Evolutionary conservation across 1,139 yeast species (phyloP).

Genomic region (Pichiaceae sp.): DNA sequence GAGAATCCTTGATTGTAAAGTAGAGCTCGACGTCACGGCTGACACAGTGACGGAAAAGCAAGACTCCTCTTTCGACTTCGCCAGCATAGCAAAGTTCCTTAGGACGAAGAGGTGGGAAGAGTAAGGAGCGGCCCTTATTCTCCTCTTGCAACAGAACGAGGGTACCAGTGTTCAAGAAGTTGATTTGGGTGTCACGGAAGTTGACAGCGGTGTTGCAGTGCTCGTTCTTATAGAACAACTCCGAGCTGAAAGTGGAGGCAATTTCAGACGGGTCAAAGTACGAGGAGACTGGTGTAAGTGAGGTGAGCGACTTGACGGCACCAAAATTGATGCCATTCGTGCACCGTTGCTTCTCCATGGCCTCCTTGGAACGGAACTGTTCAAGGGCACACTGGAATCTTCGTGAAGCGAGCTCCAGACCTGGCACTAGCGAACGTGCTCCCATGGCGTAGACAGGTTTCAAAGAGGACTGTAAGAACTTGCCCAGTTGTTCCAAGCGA

Average conservation of each 20-base stretch:
- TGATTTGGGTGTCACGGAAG: conserved; percentile 11
- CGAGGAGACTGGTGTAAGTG: conserved; percentile 14
- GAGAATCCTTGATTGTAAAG: conserved; percentile 4
- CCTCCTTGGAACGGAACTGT: conserved; percentile 14
- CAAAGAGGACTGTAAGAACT: conserved; percentile 18
- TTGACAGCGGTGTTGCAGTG: conserved; percentile 13
- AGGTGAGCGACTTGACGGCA: conserved; percentile 16
- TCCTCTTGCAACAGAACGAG: conserved; percentile 17
- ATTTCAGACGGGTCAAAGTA: conserved; percentile 7
- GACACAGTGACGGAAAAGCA: conserved; percentile 13
- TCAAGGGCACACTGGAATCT: conserved; percentile 11
- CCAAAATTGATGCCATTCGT: conserved; percentile 9
- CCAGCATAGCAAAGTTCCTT: conserved; percentile 18
- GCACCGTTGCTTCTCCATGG: conserved; percentile 11
- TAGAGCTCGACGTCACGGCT: conserved; percentile 12
- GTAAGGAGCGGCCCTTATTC: conserved; percentile 22
- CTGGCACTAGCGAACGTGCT: conserved; percentile 14
- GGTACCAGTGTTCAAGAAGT: conserved; percentile 9
- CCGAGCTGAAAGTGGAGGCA: conserved; percentile 8
- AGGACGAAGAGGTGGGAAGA: conserved; percentile 28
- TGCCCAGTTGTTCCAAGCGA: conserved; percentile 27
- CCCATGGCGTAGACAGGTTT: conserved; percentile 20
- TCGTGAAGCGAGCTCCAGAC: conserved; percentile 15
- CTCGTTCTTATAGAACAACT: conserved; percentile 18
- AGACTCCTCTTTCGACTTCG: conserved; percentile 9